phyloP scores from a whole-genome alignment of 139 green algal genomes.

The Picochlorum sp. region DNA sequence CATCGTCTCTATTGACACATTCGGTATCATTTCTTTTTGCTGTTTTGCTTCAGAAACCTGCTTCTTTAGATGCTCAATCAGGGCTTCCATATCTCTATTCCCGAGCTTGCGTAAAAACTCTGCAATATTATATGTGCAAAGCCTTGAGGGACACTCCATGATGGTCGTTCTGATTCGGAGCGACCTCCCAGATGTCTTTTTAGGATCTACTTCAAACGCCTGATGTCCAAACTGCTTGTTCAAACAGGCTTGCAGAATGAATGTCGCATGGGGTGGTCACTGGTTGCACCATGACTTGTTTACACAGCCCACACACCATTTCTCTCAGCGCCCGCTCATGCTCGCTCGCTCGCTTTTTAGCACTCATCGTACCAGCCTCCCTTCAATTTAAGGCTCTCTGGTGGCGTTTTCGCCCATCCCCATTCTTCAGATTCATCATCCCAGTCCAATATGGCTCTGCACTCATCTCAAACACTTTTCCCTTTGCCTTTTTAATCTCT shows the following conservation, averaged over 20 bases:
- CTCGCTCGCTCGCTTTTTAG: constrained; percentile 45
- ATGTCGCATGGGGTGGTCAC: constrained; percentile 78
- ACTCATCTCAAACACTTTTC: constrained; percentile 47
- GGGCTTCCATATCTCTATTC: constrained; percentile 57
- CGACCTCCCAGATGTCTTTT: constrained; percentile 18
- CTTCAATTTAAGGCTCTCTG: constrained; percentile 33
- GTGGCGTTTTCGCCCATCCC: constrained; percentile 56
- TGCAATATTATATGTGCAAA: constrained; percentile 60
- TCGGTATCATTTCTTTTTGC: constrained; percentile 21
- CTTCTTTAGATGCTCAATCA: constrained; percentile 55
- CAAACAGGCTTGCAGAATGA: constrained; percentile 88
- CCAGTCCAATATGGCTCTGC: constrained; percentile 64
- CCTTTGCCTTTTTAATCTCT: constrained; percentile 57
- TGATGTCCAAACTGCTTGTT: constrained; percentile 47
- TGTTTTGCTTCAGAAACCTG: constrained; percentile 15
- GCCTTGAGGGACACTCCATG: constrained; percentile 41
- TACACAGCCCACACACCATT: constrained; percentile 73
- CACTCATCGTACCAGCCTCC: constrained; percentile 14
- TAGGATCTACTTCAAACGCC: constrained; percentile 17
- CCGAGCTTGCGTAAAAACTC: constrained; percentile 61
- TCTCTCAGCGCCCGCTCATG: constrained; percentile 64
- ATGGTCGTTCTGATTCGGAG: constrained; percentile 60
- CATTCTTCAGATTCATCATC: constrained; percentile 41
- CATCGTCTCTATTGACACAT: constrained; percentile 19
- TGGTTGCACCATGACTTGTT: constrained; percentile 44